These are phyloP conservation scores for Hordeum marinum DNA, from an alignment of 176 grass and related monocot species.

Conservation along the genomic window DNA sequence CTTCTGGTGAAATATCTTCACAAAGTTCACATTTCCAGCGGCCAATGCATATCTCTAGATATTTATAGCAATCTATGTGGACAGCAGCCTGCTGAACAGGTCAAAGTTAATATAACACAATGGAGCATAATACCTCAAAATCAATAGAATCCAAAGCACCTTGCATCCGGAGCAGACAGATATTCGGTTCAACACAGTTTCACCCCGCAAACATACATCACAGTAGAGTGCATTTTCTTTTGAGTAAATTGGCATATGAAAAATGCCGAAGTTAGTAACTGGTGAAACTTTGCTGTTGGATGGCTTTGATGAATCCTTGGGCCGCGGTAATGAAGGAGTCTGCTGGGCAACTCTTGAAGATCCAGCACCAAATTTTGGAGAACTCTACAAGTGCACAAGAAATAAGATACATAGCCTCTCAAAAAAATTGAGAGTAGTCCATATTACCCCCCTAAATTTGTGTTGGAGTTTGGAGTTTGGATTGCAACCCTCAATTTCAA, in stretches of 20 bases:
- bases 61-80: conserved; percentile 90
- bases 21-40: conserved; percentile 95
- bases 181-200: conserved; percentile 80
- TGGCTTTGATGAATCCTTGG: conserved; percentile 56
- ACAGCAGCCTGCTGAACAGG: conserved; percentile 67
- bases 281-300: conserved; percentile 54
- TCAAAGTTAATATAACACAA: conserved; percentile 27
- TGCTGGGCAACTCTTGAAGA: conserved; percentile 43
- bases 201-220: conserved; percentile 80
- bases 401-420: conserved; percentile 4
- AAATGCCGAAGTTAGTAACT: conserved; percentile 53
- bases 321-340: conserved; percentile 24
- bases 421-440: neutral
- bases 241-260: conserved; percentile 73
- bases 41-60: conserved; percentile 55
- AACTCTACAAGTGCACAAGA: conserved; percentile 32
- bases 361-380: conserved; percentile 41
- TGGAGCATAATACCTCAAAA: neutral
- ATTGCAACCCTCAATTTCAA: neutral
- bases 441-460: neutral
- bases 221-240: conserved; percentile 79
- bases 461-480: neutral
- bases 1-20: conserved; percentile 45
- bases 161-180: conserved; percentile 98
- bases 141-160: conserved; percentile 36